These are phyloP conservation scores for Monosporascus ibericus DNA, from an alignment of 2,329 filamentous ascomycete genomes.

Conservation along the genomic window DNA sequence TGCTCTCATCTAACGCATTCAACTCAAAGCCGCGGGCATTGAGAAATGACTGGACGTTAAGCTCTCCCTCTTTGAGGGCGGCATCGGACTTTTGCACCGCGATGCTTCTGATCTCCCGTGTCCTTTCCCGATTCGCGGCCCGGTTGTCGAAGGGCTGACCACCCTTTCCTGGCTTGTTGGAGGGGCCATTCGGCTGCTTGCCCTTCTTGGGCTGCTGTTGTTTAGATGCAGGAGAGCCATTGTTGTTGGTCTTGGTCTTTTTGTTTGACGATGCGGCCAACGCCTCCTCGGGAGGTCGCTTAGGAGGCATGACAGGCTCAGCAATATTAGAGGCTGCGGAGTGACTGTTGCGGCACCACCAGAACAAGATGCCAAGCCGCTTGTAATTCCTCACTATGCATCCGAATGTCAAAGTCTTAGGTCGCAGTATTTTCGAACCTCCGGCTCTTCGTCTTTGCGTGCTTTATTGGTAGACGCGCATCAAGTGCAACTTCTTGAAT, in stretches of 20 bases:
- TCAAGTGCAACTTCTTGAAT: no score
- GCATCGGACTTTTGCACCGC: constrained; percentile 44
- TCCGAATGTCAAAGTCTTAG: not conserved
- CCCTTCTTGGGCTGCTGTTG: not conserved
- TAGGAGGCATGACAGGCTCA: not conserved
- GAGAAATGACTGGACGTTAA: constrained; percentile 81
- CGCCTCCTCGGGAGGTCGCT: constrained; percentile 6
- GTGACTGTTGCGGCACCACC: not conserved
- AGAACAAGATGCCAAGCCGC: not conserved
- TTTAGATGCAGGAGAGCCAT: not conserved
- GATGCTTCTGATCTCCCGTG: constrained; percentile 42
- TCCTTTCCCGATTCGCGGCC: constrained; percentile 38
- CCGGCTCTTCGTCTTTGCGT: no score
- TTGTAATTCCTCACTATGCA: not conserved
- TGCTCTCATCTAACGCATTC: constrained; percentile 72
- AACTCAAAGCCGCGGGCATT: constrained; percentile 87
- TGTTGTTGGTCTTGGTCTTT: constrained; percentile 1
- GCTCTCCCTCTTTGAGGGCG: constrained; percentile 63
- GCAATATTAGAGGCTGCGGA: not conserved
- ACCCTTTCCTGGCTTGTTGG: constrained; percentile 19
- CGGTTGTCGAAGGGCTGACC: constrained; percentile 18
- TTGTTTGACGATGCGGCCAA: constrained; percentile 2
- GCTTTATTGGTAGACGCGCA: no score
- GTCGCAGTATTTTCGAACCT: no score
- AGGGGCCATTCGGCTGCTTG: constrained; percentile 9